phyloP scores from a whole-genome alignment of 306 rosid species.

The Glycine tomentella region DNA sequence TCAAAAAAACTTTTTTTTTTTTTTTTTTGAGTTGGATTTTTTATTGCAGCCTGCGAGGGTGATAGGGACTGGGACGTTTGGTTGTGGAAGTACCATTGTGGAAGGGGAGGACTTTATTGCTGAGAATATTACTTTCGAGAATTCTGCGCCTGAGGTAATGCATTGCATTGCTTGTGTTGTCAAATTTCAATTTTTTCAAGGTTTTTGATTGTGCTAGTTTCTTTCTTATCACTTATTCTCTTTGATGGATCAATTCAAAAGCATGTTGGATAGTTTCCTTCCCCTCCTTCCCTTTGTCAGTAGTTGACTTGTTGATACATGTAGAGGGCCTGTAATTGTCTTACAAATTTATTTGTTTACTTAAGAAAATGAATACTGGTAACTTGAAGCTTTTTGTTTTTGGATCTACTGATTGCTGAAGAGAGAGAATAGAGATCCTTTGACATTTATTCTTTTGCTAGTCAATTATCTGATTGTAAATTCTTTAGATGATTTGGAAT shows the following conservation, averaged over 20 bases:
- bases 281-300: neutral
- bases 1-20: too few species aligned
- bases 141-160: slow-evolving; percentile 86
- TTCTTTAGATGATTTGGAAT: slow-evolving; percentile 22
- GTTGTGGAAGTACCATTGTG: slow-evolving; percentile 88
- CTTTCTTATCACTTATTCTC: slow-evolving; percentile 18
- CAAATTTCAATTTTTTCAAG: slow-evolving; percentile 37
- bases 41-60: slow-evolving; percentile 68
- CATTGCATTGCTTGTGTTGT: slow-evolving; percentile 40
- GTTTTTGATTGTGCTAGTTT: slow-evolving; percentile 46
- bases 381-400: slow-evolving; percentile 13
- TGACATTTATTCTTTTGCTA: slow-evolving; percentile 22
- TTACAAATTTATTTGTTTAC: neutral
- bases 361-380: slow-evolving; percentile 3
- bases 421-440: slow-evolving; percentile 1
- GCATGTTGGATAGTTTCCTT: slow-evolving; percentile 18
- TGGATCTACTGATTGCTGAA: slow-evolving; percentile 2
- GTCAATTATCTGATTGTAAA: neutral
- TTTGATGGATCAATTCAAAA: slow-evolving; percentile 5
- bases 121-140: slow-evolving; percentile 92
- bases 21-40: slow-evolving; percentile 8
- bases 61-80: slow-evolving; percentile 97
- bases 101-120: slow-evolving; percentile 99
- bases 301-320: slow-evolving; percentile 28
- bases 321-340: neutral